These are phyloP conservation scores for Penicillium dipodomyicola DNA, from an alignment of 495 filamentous ascomycete genomes.

Conservation along the genomic window DNA sequence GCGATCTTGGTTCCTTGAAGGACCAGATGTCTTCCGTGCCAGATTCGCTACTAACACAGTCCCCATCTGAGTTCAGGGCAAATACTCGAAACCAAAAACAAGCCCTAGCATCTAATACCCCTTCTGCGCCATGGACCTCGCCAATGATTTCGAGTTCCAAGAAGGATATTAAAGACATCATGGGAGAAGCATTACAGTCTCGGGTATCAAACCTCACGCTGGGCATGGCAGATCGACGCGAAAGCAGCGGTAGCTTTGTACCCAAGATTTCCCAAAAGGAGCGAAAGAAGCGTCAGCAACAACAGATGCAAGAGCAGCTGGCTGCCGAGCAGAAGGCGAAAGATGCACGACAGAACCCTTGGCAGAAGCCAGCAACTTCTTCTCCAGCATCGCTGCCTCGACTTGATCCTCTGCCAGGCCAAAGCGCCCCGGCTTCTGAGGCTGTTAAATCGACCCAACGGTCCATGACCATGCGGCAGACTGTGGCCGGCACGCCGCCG, in stretches of 20 bases:
- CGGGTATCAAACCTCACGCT: slow-evolving; percentile 69
- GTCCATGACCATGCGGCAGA: slow-evolving; percentile 62
- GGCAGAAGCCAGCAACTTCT: slow-evolving; percentile 56
- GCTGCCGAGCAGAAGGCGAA: slow-evolving; percentile 47
- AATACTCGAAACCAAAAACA: slow-evolving; percentile 25
- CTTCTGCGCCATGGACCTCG: slow-evolving; percentile 58
- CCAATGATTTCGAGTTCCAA: slow-evolving; percentile 57
- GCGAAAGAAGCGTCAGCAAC: slow-evolving; percentile 76
- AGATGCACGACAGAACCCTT: slow-evolving; percentile 60
- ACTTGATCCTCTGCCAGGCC: slow-evolving; percentile 23
- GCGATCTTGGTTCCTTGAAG: slow-evolving; percentile 33
- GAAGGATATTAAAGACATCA: slow-evolving; percentile 77
- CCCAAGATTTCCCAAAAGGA: slow-evolving; percentile 84
- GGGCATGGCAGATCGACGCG: slow-evolving; percentile 55
- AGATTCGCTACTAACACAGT: slow-evolving; percentile 23
- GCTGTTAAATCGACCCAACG: slow-evolving; percentile 35
- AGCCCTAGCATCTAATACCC: slow-evolving; percentile 8
- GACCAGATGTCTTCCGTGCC: slow-evolving; percentile 35
- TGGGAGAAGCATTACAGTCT: slow-evolving; percentile 67
- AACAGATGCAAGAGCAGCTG: slow-evolving; percentile 56
- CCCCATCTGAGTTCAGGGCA: slow-evolving; percentile 32
- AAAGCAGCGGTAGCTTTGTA: slow-evolving; percentile 34
- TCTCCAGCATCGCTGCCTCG: slow-evolving; percentile 15
- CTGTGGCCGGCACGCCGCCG: slow-evolving; percentile 52
- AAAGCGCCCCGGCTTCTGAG: slow-evolving; percentile 23